phyloP scores from a whole-genome alignment of 2,329 filamentous ascomycete species.

The Aspergillus sp. region DNA sequence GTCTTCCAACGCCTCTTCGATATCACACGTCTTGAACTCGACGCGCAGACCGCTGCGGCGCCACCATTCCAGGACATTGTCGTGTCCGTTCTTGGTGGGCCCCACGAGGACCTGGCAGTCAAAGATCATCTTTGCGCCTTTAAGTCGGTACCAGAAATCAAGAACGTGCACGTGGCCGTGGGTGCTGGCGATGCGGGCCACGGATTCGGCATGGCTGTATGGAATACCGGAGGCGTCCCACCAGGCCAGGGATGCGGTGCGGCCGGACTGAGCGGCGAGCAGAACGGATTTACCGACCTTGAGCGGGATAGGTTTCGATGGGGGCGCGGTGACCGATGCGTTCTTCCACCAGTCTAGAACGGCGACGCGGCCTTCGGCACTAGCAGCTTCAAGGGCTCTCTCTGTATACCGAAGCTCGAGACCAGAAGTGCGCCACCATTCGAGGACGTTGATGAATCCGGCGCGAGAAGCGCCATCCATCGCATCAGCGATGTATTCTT shows the following conservation, averaged over 20 bases:
- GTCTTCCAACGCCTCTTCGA: conserved; percentile 91
- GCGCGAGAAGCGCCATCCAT: conserved; percentile 84
- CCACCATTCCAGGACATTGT: conserved; percentile 91
- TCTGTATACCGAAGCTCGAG: conserved; percentile 83
- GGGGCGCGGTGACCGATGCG: conserved; percentile 60
- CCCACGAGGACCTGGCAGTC: conserved; percentile 81
- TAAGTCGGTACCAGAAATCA: conserved; percentile 75
- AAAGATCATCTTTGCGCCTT: conserved; percentile 75
- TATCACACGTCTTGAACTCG: conserved; percentile 92
- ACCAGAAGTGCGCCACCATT: conserved; percentile 87
- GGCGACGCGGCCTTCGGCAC: conserved; percentile 75
- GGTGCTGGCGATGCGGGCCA: conserved; percentile 79
- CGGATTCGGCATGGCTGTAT: conserved; percentile 74
- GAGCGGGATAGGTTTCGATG: conserved; percentile 53
- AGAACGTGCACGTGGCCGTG: conserved; percentile 83
- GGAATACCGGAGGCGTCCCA: conserved; percentile 82
- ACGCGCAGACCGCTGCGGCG: conserved; percentile 69
- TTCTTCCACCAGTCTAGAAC: conserved; percentile 94
- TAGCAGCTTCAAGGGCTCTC: conserved; percentile 82
- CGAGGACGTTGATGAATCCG: conserved; percentile 79
- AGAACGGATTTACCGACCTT: conserved; percentile 84
- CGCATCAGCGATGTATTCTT: conserved; percentile 82
- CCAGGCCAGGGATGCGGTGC: conserved; percentile 75
- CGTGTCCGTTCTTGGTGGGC: conserved; percentile 82
- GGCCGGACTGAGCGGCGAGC: conserved; percentile 79